These are phyloP conservation scores for Scleromitrula shiraiana DNA, from an alignment of 2,329 filamentous ascomycete species.

Conservation along the genomic window DNA sequence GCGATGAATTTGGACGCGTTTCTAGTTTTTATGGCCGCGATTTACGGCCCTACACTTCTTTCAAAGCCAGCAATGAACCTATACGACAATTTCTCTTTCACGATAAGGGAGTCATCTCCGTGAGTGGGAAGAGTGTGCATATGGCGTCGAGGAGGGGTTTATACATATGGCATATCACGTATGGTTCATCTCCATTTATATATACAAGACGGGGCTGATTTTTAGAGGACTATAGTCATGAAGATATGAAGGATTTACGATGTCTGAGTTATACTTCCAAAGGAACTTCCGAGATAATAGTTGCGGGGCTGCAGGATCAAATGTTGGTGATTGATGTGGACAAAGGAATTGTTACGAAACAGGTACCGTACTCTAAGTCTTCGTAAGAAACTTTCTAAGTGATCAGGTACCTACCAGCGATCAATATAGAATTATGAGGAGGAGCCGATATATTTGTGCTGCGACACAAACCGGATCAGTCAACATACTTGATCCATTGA, in stretches of 20 bases:
- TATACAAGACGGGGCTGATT: slow-evolving; percentile 15
- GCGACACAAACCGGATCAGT: slow-evolving; percentile 77
- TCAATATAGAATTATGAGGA: slow-evolving; percentile 88
- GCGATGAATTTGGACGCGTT: slow-evolving; percentile 79
- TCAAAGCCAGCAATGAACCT: slow-evolving; percentile 68
- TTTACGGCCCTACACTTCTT: slow-evolving; percentile 83
- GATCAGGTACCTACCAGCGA: slow-evolving; percentile 58
- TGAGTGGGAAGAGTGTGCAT: slow-evolving; percentile 78
- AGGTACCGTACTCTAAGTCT: slow-evolving; percentile 36
- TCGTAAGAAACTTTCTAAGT: slow-evolving; percentile 26
- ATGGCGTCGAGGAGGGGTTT: slow-evolving; percentile 77
- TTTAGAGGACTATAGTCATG: slow-evolving; percentile 40
- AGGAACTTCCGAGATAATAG: slow-evolving; percentile 72
- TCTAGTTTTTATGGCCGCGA: slow-evolving; percentile 83
- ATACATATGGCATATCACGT: slow-evolving; percentile 82
- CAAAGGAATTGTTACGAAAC: slow-evolving; percentile 65
- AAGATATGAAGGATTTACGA: slow-evolving; percentile 75
- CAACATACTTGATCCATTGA: slow-evolving; percentile 75
- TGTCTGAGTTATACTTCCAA: slow-evolving; percentile 96
- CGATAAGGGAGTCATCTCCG: slow-evolving; percentile 79
- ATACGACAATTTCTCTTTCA: slow-evolving; percentile 88
- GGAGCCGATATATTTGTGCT: slow-evolving; percentile 82
- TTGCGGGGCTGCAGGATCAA: slow-evolving; percentile 74
- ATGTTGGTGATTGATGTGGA: slow-evolving; percentile 72
- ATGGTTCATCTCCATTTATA: slow-evolving; percentile 22